Conservation (phyloP, 2,329 filamentous ascomycete genomes). For the Phymatotrichopsis omnivora region DNA sequence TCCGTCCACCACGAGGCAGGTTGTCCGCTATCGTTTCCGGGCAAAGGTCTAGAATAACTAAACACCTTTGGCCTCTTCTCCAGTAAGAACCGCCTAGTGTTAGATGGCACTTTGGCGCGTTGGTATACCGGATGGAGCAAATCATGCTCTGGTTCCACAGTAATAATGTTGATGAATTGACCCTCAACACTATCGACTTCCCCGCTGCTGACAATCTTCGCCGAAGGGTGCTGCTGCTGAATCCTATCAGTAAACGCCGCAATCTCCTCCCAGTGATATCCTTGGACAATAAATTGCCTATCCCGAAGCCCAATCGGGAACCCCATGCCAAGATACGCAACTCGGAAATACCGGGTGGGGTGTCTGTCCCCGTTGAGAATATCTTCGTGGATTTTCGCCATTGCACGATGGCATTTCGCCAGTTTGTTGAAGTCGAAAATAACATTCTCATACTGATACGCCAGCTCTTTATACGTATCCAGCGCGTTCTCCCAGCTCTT, state of each 20-base stretch:
- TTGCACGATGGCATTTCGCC: conserved; percentile 76
- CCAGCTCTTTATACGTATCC: conserved; percentile 79
- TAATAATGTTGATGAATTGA: conserved; percentile 74
- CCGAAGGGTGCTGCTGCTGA: conserved; percentile 79
- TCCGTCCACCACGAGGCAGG: conserved; percentile 37
- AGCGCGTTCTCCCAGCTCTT: conserved; percentile 86
- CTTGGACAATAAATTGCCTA: conserved; percentile 89
- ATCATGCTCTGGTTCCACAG: conserved; percentile 73
- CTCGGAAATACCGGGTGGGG: conserved; percentile 80
- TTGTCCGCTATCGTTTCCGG: conserved; percentile 49
- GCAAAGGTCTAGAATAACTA: conserved; percentile 41
- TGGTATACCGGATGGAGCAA: conserved; percentile 76
- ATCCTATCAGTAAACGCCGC: conserved; percentile 80
- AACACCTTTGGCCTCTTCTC: conserved; percentile 28
- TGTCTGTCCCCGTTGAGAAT: conserved; percentile 71
- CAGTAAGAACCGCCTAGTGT: conserved; percentile 77
- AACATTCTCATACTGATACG: conserved; percentile 81
- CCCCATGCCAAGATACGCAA: conserved; percentile 78
- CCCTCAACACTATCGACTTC: conserved; percentile 75
- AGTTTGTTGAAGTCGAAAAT: conserved; percentile 87
- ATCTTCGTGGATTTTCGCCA: conserved; percentile 83
- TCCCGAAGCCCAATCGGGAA: conserved; percentile 73
- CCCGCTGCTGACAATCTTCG: conserved; percentile 63
- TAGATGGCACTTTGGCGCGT: conserved; percentile 69
- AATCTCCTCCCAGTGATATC: conserved; percentile 62